A percentile compares a stretch with the other conserved stretches of the same genome.
Conservation (phyloP, 2,329 filamentous ascomycete species). For the Claviceps pusilla region DNA sequence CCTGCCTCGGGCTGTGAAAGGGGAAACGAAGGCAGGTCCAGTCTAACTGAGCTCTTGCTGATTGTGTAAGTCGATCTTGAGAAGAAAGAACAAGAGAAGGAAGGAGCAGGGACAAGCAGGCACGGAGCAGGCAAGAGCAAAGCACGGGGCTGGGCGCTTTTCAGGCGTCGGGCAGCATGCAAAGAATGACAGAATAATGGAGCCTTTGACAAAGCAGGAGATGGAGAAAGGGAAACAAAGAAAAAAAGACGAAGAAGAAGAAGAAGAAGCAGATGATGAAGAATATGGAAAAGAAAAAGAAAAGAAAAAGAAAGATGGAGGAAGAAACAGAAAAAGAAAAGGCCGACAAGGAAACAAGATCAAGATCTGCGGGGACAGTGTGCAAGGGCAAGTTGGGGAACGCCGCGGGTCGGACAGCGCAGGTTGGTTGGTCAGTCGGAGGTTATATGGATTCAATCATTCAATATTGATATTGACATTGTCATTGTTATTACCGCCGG, state of each 20-base stretch:
- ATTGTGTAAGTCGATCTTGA: not conserved
- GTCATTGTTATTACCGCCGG: too few species aligned
- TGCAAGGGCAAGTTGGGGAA: not conserved
- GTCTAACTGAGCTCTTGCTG: not conserved
- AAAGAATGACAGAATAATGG: not conserved
- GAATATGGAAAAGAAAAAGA: not conserved
- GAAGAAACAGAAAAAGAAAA: too few species aligned
- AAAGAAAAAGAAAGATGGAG: not conserved
- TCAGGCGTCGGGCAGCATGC: not conserved
- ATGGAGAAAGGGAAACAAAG: not conserved
- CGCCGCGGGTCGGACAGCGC: too few species aligned
- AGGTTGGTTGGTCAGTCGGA: not conserved
- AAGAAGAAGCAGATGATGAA: not conserved
- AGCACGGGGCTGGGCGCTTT: not conserved
- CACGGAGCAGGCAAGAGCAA: not conserved
- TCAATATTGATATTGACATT: not conserved
- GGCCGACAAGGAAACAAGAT: not conserved
- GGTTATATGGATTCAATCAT: not conserved
- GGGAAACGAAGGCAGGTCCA: not conserved
- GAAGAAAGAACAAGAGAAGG: not conserved
- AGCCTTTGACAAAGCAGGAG: not conserved
- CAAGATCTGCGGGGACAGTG: not conserved
- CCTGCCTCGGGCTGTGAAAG: not conserved
- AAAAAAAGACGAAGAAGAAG: too few species aligned
- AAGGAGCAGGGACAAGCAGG: not conserved